Evolutionary conservation across 805 yeast genomes (phyloP), one percentile per base, ranked within the genome.

Genomic region (Suhomyces sp.): DNA sequence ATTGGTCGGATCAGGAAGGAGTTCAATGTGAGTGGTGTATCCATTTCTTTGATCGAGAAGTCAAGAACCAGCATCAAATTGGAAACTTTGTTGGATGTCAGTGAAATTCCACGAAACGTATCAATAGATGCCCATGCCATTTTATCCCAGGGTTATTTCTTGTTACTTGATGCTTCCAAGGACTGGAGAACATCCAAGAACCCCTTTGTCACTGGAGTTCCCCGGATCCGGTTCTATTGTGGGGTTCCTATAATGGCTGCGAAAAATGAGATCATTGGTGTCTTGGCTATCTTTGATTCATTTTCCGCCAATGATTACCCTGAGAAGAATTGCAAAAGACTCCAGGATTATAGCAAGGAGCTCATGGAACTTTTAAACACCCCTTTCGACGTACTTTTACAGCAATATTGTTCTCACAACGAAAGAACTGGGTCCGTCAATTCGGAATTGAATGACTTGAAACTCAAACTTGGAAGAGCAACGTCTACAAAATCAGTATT

Each of bases 71-170:
- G 69, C 7, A 65, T 79, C 14, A 77, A 77, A 47, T 66, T 61
- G 46, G 75, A 75, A 37, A 60, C 68, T 7, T 65, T 73, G 5
- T 58, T 79, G 22, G 70, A 69, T 4, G 57, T 72, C 36, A 63
- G 56, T n/a, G 76, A 68, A 38, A 68, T 78, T 32, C 78, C 79
- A 9, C 63, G 87, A 34, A 58, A 55, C 14, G 59, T 78, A 2
- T 78, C 88, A 6, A 56, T 84, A 29, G 93, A 84, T 52, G 78
- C 78, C 6, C 91, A 84, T 58, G 68, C 88, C 0, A 68, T 84
- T 2, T 57, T 84, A 22, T 80, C 88, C 0, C 54, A 64, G 5
- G 78, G 68, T 2, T 68, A 70, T 41, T 74, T 84, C 35, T 61
- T 77, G 3, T 45, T 84, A 6, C 51, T 68, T 4, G 85, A 83